phyloP scores from a whole-genome alignment of 352 stramenopile genomes.

The Pythium chondricola region DNA sequence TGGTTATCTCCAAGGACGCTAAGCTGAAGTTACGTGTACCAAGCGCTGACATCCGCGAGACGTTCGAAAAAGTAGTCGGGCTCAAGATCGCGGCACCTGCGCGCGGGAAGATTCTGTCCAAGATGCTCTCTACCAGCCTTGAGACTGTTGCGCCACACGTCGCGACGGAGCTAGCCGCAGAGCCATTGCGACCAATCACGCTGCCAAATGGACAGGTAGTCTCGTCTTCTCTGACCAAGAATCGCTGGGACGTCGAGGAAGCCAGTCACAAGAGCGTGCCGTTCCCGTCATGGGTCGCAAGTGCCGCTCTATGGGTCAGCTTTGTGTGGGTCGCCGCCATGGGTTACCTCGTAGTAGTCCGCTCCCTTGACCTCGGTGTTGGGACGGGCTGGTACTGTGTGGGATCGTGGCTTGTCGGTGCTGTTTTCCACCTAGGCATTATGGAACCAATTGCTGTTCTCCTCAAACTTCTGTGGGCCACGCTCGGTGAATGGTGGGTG shows the following conservation, averaged over 20 bases:
- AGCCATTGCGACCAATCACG: slow-evolving; percentile 10
- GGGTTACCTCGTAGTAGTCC: slow-evolving; percentile 32
- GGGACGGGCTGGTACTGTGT: slow-evolving; percentile 49
- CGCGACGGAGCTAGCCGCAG: slow-evolving; percentile 31
- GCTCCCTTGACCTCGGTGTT: slow-evolving; percentile 39
- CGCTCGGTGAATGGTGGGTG: slow-evolving; percentile 53
- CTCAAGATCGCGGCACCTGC: slow-evolving; percentile 65
- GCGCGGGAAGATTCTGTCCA: slow-evolving; percentile 57
- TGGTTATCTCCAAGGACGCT: slow-evolving; percentile 53
- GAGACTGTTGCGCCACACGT: slow-evolving; percentile 46
- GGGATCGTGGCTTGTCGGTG: slow-evolving; percentile 36
- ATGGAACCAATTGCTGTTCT: slow-evolving; percentile 57
- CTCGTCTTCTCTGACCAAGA: slow-evolving; percentile 11
- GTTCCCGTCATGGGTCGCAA: slow-evolving; percentile 62
- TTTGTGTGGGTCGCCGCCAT: slow-evolving; percentile 35
- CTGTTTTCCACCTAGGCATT: slow-evolving; percentile 37
- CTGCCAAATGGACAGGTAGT: slow-evolving; percentile 10
- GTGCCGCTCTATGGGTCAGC: slow-evolving; percentile 42
- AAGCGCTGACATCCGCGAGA: slow-evolving; percentile 28
- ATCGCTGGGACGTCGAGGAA: not conserved
- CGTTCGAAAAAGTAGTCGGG: slow-evolving; percentile 63
- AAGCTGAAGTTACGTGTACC: slow-evolving; percentile 64
- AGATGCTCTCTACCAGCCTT: slow-evolving; percentile 48
- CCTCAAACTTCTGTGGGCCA: slow-evolving; percentile 34
- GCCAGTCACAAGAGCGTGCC: slow-evolving; percentile 29